Percentiles rank a stretch among this genome's conserved stretches.
phyloP scores from a whole-genome alignment of 352 stramenopile species.

The Globisporangium irregulare region DNA sequence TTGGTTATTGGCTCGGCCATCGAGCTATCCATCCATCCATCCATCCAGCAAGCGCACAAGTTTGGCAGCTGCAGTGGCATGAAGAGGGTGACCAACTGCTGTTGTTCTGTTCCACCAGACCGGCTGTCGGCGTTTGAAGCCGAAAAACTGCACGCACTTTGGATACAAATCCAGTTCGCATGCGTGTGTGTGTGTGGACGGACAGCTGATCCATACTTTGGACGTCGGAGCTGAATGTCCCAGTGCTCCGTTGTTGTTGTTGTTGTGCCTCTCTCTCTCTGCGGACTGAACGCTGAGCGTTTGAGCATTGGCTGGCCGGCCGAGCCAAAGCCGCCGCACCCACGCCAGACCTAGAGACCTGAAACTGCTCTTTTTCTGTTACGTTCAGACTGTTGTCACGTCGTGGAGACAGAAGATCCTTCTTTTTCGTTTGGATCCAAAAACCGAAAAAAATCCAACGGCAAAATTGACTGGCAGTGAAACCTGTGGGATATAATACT shows the following conservation, averaged over 20 bases:
- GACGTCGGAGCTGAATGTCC: neutral
- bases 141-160: neutral
- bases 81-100: neutral
- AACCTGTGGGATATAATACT: neutral
- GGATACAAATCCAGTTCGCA: slow-evolving; percentile 9
- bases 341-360: neutral
- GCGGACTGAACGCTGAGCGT: neutral
- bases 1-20: neutral
- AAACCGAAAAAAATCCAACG: neutral
- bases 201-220: neutral
- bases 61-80: neutral
- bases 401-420: slow-evolving; percentile 4
- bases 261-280: neutral
- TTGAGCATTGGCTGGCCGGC: neutral
- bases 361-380: neutral
- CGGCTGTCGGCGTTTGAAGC: slow-evolving; percentile 7
- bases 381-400: neutral
- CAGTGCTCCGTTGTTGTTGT: neutral
- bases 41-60: neutral
- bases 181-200: neutral
- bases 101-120: slow-evolving; percentile 4
- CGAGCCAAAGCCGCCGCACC: neutral
- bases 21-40: neutral
- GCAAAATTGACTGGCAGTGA: neutral
- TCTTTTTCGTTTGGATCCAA: neutral